Percentiles rank a stretch among this genome's conserved stretches.
These are phyloP conservation scores for Gnaphalium uliginosum DNA, from an alignment of 129 eudicot species.

Conservation along the genomic window DNA sequence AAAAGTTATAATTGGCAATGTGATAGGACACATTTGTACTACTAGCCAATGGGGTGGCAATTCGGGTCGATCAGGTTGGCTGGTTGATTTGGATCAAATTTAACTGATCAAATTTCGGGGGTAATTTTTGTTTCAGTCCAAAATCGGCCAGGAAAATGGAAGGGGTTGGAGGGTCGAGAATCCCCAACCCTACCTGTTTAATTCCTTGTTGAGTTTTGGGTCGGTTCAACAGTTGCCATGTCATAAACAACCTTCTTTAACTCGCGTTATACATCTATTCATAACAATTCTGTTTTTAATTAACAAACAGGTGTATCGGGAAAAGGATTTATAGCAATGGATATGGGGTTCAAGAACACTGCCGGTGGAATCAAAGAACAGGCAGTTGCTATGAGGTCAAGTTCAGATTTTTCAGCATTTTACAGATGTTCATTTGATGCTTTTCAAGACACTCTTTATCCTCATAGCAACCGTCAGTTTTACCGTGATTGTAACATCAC, in stretches of 20 bases:
- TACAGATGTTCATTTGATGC: constrained; percentile 60
- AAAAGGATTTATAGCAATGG: constrained; percentile 58
- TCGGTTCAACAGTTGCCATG: neutral
- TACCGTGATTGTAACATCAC: constrained; percentile 62
- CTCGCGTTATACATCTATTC: neutral
- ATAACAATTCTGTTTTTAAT: neutral
- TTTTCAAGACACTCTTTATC: constrained; percentile 77
- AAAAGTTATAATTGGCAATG: neutral
- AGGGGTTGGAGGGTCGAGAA: no score
- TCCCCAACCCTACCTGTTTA: no score
- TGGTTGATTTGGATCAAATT: neutral
- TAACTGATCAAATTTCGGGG: no score
- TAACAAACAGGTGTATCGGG: constrained; percentile 42
- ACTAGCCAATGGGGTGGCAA: neutral
- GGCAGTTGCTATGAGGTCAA: constrained; percentile 75
- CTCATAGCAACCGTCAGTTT: constrained; percentile 69
- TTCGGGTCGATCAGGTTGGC: neutral
- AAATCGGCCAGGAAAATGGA: neutral
- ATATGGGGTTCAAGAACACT: constrained; percentile 64
- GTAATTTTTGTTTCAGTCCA: neutral
- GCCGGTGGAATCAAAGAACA: constrained; percentile 73
- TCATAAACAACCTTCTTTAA: neutral
- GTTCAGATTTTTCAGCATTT: constrained; percentile 58
- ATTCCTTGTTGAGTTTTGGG: neutral
- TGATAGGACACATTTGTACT: neutral